Evolutionary conservation across 2,329 filamentous ascomycete species (phyloP).

Genomic region (Apiospora aurea): DNA sequence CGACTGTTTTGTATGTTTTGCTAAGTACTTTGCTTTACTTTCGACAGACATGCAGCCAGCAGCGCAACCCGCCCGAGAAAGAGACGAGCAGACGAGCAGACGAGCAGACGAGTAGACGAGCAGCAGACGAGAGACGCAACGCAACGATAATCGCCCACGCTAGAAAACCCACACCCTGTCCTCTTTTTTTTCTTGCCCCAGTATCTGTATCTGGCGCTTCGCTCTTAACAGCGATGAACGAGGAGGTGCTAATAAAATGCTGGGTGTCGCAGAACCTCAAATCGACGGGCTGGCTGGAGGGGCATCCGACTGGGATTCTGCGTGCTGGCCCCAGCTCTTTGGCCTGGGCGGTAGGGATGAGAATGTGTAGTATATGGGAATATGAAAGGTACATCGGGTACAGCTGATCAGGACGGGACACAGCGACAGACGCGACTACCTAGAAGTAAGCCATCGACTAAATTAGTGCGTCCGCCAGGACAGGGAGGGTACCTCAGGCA

Average conservation of each 20-base stretch:
- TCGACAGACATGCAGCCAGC: background rate
- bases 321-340: background rate
- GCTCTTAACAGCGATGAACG: constrained; percentile 2
- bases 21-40: constrained; percentile 6
- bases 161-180: constrained; percentile 1
- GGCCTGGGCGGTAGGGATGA: constrained; percentile 13
- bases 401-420: constrained; percentile 3
- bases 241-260: constrained; percentile 11
- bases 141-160: constrained; percentile 5
- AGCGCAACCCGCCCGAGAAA: constrained; percentile 1
- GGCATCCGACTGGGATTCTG: constrained; percentile 10
- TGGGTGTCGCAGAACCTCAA: constrained; percentile 10
- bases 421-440: background rate
- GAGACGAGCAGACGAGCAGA: background rate
- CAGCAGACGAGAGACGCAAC: background rate
- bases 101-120: background rate
- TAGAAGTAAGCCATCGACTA: background rate
- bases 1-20: constrained; percentile 22
- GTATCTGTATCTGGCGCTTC: constrained; percentile 17
- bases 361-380: no score
- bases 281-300: constrained; percentile 3
- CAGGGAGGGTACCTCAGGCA: background rate
- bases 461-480: background rate
- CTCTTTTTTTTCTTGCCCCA: background rate
- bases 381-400: background rate